Percentiles rank a stretch among this genome's conserved stretches.
Evolutionary conservation across 495 filamentous ascomycete genomes (phyloP).

Genomic region (Podospora didyma): DNA sequence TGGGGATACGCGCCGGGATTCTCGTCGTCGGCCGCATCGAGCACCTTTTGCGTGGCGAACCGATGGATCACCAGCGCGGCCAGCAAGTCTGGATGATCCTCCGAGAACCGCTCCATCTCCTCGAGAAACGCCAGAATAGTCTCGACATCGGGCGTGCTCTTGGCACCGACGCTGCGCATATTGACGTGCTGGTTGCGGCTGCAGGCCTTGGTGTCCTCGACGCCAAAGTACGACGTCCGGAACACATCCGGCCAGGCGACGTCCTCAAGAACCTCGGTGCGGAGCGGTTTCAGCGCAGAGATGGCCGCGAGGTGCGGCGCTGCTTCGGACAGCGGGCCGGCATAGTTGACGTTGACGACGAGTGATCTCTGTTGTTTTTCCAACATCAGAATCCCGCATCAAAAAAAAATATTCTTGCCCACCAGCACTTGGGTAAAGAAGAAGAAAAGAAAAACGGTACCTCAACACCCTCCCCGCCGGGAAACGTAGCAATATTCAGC

Average conservation of each 20-base stretch:
- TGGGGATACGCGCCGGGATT: neutral
- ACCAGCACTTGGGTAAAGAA: neutral
- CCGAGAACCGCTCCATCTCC: neutral
- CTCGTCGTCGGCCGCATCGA: neutral
- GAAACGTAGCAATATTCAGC: neutral
- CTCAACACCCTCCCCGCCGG: neutral
- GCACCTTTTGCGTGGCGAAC: neutral
- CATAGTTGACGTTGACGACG: neutral
- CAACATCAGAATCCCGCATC: neutral
- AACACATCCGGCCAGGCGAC: neutral
- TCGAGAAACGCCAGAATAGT: neutral
- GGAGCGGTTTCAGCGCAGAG: neutral
- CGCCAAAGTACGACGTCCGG: neutral
- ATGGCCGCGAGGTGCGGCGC: neutral
- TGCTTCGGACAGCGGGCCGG: neutral
- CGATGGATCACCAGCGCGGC: neutral
- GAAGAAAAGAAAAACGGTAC: neutral
- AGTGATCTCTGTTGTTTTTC: neutral
- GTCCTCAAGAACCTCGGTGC: neutral
- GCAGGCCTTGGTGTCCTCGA: neutral
- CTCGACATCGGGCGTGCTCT: neutral
- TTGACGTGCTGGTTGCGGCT: slow-evolving; percentile 2
- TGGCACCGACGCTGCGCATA: neutral
- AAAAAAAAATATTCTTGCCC: neutral
- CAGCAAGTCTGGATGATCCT: neutral